Base-by-base conservation (phyloP, 2,329 filamentous ascomycete species). In the Xylaria sp. region DNA sequence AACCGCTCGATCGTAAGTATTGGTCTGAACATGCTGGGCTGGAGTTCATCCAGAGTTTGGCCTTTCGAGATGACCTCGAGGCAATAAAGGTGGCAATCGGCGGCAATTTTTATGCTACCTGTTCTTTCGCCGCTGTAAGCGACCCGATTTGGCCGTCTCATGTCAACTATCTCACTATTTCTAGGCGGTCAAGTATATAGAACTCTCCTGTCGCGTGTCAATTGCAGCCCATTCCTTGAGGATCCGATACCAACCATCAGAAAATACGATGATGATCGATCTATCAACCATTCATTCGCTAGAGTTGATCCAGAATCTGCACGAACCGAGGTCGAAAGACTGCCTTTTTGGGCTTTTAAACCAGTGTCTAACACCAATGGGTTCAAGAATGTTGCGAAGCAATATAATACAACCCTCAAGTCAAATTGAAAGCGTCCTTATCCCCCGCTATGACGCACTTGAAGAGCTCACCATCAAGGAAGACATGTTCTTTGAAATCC, bases 191-290 rank as follows among this genome's bases (percentile, higher is more conserved):
- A 92, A 92, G 71, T 96, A 92, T 74, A 84, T 96, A 49, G 91
- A 96, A 60, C 77, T 89, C 1, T 86, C 87, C 6, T 83, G 92
- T 64, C 82, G 82, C 3, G 83, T 89, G 63, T 86, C 83, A 0
- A 95, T 97, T 73, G 83, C 87, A 3, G 82, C 84, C n/a, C 89
- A 95, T 73, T 94, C 94, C 19, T 84, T 98, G 33, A 87, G 92
- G 3, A 90, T 98, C 72, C 89, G 88, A 66, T 97, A 96, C 69
- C 89, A 94, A 71, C 90, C 93, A 0, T 93, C 92, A 0, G 92
- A 96, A 73, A 91, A 94, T 23, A 92, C 92, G 0, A 97, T 98
- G 94, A 92, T 96, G 86, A 96, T 98, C 69, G 94, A 97, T 71
- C 83, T 95, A 2, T 90, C 92, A 0, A 96, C 94, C 0, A 92